Base-by-base conservation (phyloP, 352 stramenopile species). In the Pythium chondricola region DNA sequence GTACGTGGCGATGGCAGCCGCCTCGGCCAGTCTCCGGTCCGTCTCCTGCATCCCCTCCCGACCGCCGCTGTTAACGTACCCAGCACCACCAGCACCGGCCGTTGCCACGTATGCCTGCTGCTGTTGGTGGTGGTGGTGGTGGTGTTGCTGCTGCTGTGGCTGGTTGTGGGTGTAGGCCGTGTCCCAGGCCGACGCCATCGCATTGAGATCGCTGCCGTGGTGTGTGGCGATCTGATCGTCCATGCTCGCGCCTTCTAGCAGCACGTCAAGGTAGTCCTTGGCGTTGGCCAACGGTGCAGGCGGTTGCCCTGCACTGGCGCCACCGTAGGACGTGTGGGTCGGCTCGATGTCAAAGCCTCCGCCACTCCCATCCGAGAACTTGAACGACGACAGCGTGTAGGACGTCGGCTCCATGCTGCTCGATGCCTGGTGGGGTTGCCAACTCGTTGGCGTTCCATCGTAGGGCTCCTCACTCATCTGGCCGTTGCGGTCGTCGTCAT, bases 211-310 rank as follows among this genome's bases (percentile, higher is more conserved):
- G 64, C 5, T 47, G 58, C 52, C n/a, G n/a, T n/a, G n/a, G n/a
- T 74, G 66, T 13, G 55, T 38, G 6, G 66, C 41, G 11, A 84
- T 25, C 43, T 67, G 64, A 3, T 84, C 73, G 18, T 85, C 70
- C 32, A 85, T 30, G 9, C 54, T 71, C 0, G 70, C 71, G 26
- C 68, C 83, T 55, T 85, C 73, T 3, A 85, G 49, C 16, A 85
- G 42, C 18, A 83, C 68, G 46, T 85, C 73, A 10, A 85, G 73
- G 31, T 77, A 85, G 33, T 85, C 71, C 37, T 66, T 66, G 4
- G 43, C 17, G 20, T 40, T 49, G 9, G n/a, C 29, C n/a, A 30
- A 20, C 13, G 14, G 11, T 13, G 27, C 18, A 3, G 31, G 17
- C 26, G 26, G n/a, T 16, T 16, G 18, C 3, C 9, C 43, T n/a